Conservation (phyloP, 2,329 filamentous ascomycete genomes). For the Epichloe scottii region DNA sequence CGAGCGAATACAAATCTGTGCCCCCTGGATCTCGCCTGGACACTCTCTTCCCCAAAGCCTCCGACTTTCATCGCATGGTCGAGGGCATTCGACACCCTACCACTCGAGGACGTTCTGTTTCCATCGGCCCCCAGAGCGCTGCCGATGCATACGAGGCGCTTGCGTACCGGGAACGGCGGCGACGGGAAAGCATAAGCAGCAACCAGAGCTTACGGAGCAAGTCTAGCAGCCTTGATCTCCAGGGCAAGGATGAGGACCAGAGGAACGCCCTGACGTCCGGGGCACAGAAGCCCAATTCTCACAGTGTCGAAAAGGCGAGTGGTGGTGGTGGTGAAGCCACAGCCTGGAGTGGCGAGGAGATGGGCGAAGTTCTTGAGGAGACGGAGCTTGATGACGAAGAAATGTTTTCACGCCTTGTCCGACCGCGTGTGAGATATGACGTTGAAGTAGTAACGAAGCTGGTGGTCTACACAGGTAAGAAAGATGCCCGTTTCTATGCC, state of each 20-base stretch:
- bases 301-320: conserved; percentile 63
- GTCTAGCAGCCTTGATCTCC: conserved; percentile 29
- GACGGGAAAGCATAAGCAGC: conserved; percentile 42
- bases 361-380: conserved; percentile 18
- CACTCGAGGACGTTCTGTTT: conserved; percentile 63
- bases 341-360: not conserved
- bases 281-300: conserved; percentile 35
- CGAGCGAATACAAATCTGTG: conserved; percentile 81
- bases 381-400: conserved; percentile 55
- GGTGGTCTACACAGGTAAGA: conserved; percentile 76
- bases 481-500: too few species aligned
- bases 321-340: conserved; percentile 59
- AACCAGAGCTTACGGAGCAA: conserved; percentile 35
- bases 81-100: conserved; percentile 67
- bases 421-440: conserved; percentile 85
- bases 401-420: conserved; percentile 73
- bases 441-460: conserved; percentile 98
- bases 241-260: conserved; percentile 24
- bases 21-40: conserved; percentile 56
- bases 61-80: conserved; percentile 71
- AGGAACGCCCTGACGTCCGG: conserved; percentile 29
- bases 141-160: conserved; percentile 94
- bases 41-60: conserved; percentile 82
- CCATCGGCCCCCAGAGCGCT: conserved; percentile 86
- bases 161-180: conserved; percentile 64